Conservation (phyloP, 2,329 filamentous ascomycete genomes). For the Pseudopyrenochaeta lycopersici region DNA sequence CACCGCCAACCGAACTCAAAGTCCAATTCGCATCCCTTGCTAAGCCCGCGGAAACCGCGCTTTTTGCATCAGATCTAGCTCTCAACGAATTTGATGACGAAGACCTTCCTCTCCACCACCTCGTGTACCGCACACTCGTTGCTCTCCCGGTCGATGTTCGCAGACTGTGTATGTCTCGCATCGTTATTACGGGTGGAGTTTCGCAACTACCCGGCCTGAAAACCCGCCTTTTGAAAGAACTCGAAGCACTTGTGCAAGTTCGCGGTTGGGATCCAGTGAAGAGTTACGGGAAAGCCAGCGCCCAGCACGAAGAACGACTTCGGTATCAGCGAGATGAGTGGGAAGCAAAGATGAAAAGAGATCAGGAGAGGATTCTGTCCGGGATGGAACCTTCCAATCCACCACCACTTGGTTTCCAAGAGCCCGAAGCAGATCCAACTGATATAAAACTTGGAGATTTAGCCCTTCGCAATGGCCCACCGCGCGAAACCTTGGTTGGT, state of each 20-base stretch:
- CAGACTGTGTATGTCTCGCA: conserved; percentile 84
- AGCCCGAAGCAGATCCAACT: conserved; percentile 65
- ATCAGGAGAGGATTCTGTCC: conserved; percentile 23
- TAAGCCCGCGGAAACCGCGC: conserved; percentile 76
- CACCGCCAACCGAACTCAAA: conserved; percentile 62
- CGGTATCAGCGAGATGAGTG: conserved; percentile 32
- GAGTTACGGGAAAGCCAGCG: conserved; percentile 69
- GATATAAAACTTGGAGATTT: conserved; percentile 65
- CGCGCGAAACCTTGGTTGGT: conserved; percentile 53
- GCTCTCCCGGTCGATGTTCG: conserved; percentile 83
- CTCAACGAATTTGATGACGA: conserved; percentile 80
- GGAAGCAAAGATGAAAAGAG: conserved; percentile 30
- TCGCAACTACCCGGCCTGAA: conserved; percentile 82
- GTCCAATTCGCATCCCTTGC: conserved; percentile 76
- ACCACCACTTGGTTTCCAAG: conserved; percentile 52
- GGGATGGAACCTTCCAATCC: conserved; percentile 1
- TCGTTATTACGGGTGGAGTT: conserved; percentile 85
- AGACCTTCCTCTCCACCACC: conserved; percentile 77
- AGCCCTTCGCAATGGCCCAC: conserved; percentile 52
- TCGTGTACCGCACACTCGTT: conserved; percentile 80
- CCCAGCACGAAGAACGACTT: conserved; percentile 36
- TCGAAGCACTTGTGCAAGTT: conserved; percentile 71
- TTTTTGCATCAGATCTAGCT: conserved; percentile 69
- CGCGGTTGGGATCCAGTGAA: conserved; percentile 81
- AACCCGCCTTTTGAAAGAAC: conserved; percentile 77